Conservation (phyloP, 2,329 filamentous ascomycete genomes). For the Neofusicoccum ribis region DNA sequence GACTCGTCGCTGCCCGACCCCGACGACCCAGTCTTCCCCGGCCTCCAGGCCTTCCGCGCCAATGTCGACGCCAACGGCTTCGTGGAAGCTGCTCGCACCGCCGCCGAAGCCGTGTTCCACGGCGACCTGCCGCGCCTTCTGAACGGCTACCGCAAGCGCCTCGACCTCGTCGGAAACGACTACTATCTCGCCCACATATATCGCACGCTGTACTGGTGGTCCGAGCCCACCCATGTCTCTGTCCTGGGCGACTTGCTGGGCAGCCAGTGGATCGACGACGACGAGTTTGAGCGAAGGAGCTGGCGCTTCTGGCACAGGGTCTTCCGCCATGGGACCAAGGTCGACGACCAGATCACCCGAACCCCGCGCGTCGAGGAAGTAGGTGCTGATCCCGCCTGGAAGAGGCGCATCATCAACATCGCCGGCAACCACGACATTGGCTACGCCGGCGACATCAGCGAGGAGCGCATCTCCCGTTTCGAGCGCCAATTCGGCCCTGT, state of each 20-base stretch:
- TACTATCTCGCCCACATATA: slow-evolving; percentile 94
- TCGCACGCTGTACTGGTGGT: slow-evolving; percentile 79
- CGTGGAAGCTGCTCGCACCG: neutral
- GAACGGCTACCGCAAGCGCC: slow-evolving; percentile 69
- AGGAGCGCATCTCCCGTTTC: slow-evolving; percentile 75
- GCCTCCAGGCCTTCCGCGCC: slow-evolving; percentile 39
- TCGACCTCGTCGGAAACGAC: slow-evolving; percentile 93
- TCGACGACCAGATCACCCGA: slow-evolving; percentile 49
- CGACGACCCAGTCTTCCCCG: slow-evolving; percentile 46
- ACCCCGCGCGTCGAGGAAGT: slow-evolving; percentile 35
- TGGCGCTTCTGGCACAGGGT: slow-evolving; percentile 78
- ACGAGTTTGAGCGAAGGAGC: slow-evolving; percentile 75
- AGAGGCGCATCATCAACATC: slow-evolving; percentile 79
- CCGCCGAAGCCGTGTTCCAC: slow-evolving; percentile 17
- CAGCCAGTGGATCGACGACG: slow-evolving; percentile 89
- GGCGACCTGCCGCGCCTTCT: slow-evolving; percentile 67
- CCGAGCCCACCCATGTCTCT: slow-evolving; percentile 78
- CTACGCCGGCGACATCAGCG: slow-evolving; percentile 86
- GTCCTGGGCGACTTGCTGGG: slow-evolving; percentile 90
- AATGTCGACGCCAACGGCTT: neutral
- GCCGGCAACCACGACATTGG: slow-evolving; percentile 96
- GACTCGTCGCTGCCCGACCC: slow-evolving; percentile 73
- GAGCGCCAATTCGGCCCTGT: slow-evolving; percentile 81
- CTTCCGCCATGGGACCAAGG: slow-evolving; percentile 66
- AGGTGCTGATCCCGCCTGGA: slow-evolving; percentile 61